Base-by-base conservation (phyloP, 208 protist species). In the Herpetomonas tarakana region DNA sequence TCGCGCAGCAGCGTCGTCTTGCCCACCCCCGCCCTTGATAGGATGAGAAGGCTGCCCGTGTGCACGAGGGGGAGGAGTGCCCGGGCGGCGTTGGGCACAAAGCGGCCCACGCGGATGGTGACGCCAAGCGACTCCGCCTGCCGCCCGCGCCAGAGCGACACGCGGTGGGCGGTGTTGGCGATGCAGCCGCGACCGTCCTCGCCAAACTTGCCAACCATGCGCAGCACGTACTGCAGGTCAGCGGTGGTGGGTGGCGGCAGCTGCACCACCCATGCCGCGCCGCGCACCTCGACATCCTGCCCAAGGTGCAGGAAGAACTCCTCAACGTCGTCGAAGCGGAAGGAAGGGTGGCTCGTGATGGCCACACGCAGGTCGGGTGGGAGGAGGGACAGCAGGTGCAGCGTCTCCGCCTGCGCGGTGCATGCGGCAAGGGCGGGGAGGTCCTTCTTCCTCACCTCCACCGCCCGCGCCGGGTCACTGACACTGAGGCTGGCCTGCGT, bases 1-100 rank as follows among this genome's bases (percentile, higher is more conserved):
- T 98, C 93, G 6, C 96, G 79, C 44, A 98, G 64, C 38, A 97
- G 53, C 6, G 92, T 98, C 16, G 93, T 98, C 71, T 98, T 98
- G 31, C 96, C 96, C 44, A 91, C 73, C 27, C 94, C 93, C 2
- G 94, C 92, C 69, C 77, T 81, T 9, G 93, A 96, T 0, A 98
- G 29, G 30, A 98, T 81, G 2, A 98, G 72, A 22, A 98, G 31
- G 66, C 82, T 92, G 18, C 89, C 89, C 21, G 39, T 35, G 9
- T 29, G 39, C 14, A 67, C 71, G 7, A 96, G 68, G 6, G 86
- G 80, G 27, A 78, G 25, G 11, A 97, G 56, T 6, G 85, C 78
- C 1, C 49, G 51, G 1, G 84, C 84, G 1, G 80, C 81, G 27
- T 88, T 85, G 3, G 80, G 76, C 0, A 97, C 75, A 56, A 79